A percentile compares a stretch with the other conserved stretches of the same genome.
Evolutionary conservation across 164 flowering plant species (phyloP).

Genomic region (Dillenia turbinata): DNA sequence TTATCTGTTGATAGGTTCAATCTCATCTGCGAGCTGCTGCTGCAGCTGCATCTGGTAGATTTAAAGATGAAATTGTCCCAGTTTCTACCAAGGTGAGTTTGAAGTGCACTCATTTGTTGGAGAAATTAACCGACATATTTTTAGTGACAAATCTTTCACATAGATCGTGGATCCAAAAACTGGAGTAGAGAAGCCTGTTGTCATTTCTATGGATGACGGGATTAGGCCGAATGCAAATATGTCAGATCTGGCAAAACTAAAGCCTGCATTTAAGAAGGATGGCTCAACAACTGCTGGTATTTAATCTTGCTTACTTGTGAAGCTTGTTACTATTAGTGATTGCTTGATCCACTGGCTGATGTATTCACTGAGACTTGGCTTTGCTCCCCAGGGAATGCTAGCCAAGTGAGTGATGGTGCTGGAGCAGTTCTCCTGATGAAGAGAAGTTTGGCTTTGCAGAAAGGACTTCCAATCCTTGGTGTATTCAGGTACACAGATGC

Average conservation of each 20-base stretch:
- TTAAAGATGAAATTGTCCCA: constrained; percentile 66
- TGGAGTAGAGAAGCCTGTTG: constrained; percentile 47
- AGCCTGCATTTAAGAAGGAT: constrained; percentile 57
- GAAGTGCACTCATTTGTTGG: not conserved
- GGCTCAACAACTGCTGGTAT: constrained; percentile 73
- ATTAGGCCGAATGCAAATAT: constrained; percentile 48
- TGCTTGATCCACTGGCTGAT: no score
- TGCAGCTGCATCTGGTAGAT: constrained; percentile 59
- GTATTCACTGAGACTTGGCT: not conserved
- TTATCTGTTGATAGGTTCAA: constrained; percentile 43
- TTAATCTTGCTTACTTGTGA: not conserved
- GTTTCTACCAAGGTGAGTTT: constrained; percentile 52
- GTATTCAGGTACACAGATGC: constrained; percentile 42
- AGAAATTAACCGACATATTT: no score
- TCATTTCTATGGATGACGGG: constrained; percentile 60
- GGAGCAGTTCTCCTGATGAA: constrained; percentile 77
- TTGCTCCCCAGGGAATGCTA: constrained; percentile 48
- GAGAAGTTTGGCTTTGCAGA: constrained; percentile 54
- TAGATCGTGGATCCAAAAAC: constrained; percentile 63
- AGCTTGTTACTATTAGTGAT: not conserved
- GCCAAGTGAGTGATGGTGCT: constrained; percentile 81
- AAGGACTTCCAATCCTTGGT: constrained; percentile 72
- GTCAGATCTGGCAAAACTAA: constrained; percentile 52
- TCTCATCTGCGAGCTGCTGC: constrained; percentile 64
- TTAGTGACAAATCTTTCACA: no score